Evolutionary conservation across 2,329 filamentous ascomycete species (phyloP), one percentile per base, ranked within the genome.

Genomic region (Aspergillus sojae): DNA sequence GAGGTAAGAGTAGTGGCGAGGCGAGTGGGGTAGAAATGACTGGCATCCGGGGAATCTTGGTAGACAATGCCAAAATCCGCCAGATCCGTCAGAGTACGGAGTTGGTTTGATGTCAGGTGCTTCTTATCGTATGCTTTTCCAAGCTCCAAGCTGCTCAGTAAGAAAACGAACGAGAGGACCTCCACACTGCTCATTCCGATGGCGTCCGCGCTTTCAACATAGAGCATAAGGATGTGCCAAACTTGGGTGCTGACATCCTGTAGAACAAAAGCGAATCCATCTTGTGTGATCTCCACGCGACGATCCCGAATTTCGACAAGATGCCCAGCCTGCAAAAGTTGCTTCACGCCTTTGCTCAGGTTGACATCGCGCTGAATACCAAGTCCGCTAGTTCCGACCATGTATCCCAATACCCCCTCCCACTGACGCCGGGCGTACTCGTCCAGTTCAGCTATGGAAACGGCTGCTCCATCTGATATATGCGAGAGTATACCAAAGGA

Each of bases 171-270:
- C 7, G 92, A 94, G 6, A 99, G 87, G 76, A 98, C 94, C 74
- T 99, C 95, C 55, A 97, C 93, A 63, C 91, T 89, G 69, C 97
- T 93, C 84, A 97, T 90, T 36, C 87, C 86, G 19, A 91, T 85
- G 60, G 84, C 82, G 70, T 93, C 90, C 52, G 91, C 91, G 65
- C 93, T 91, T 69, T 96, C 92, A 57, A 99, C 88, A 84, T 97
- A 99, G 36, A 97, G 89, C 34, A 99, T 90, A 41, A 99, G 84
- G 54, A 99, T 83, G 30, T 93, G 95, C 95, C 95, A 99, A 41
- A 99, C 93, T 78, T 99, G 95, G 0, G 94, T 93, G 76, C 97
- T 98, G 63, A 94, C 90, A 74, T 97, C 94, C 73, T 98, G 94
- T 10, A 99, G 84, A 62, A 99, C 83, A 73, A 99, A 99, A 0